Base-by-base conservation (phyloP, 345 rosid genomes). In the Populus euphratica region DNA sequence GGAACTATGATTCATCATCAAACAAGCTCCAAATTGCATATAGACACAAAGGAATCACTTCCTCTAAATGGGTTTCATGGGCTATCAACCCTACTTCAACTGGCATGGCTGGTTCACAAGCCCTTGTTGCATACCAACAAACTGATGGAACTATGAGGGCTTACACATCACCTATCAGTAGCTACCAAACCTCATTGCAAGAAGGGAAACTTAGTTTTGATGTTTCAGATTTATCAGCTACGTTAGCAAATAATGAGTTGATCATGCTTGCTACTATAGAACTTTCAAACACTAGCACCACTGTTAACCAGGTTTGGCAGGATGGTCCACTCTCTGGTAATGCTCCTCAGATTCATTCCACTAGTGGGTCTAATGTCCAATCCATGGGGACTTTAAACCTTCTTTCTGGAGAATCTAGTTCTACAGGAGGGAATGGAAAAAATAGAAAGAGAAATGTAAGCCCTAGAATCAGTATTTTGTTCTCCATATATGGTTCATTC, bases 301-400 rank as follows among this genome's bases (percentile, higher is more conserved):
- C 77, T 41, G 70, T 93, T 70, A 90, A 95, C 80, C 94, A 91
- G 63, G 88, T 93, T 44, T 93, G 99, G 99, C 98, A 95, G 81
- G 91, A 89, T 33, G 98, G 99, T 6, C 78, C 90, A 16, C 73
- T 95, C 49, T 86, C 91, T 33, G 81, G 87, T 20, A 81, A 77
- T 50, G 69, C 63, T 33, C 94, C 86, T 17, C 52, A 78, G 62
- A 20, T 59, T 27, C 99, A 92, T 83, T 52, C 78, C 47, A 79
- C 88, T 56, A 71, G 86, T 43, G 99, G 93, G 14, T 74, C 87
- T 50, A 90, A 93, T 80, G 70, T 88, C 68, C 85, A 79, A 43
- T 90, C 98, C 68, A 27, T 74, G 84, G 93, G 92, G 20, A 85
- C 92, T 14, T 67, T 93, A 73, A 82, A 95, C 79, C 86, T 93